Evolutionary conservation across 2,329 filamentous ascomycete genomes (phyloP).

Genomic region (Alternaria gansuensis): DNA sequence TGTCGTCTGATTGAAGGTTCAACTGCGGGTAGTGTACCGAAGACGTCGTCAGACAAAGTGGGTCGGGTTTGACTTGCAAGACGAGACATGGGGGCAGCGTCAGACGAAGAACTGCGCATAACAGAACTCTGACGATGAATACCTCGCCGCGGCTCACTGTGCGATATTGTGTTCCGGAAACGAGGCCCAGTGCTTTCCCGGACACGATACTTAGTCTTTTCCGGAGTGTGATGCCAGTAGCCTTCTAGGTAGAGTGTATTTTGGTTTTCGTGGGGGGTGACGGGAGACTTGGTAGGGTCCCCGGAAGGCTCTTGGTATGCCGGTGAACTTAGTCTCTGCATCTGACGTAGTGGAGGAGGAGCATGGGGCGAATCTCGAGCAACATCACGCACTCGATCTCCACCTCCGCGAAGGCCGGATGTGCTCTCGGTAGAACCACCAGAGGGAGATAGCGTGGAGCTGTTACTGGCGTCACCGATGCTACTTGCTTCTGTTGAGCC

Average conservation of each 20-base stretch:
- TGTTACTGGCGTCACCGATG: slow-evolving; percentile 13
- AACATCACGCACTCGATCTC: slow-evolving; percentile 17
- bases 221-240: slow-evolving; percentile 19
- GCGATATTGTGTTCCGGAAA: slow-evolving; percentile 11
- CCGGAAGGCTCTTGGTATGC: slow-evolving; percentile 8
- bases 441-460: slow-evolving; percentile 10
- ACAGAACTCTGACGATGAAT: slow-evolving; percentile 16
- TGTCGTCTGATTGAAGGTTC: slow-evolving; percentile 1
- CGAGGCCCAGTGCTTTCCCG: slow-evolving; percentile 6
- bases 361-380: slow-evolving; percentile 19
- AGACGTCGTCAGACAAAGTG: slow-evolving; percentile 28
- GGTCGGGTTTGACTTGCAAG: slow-evolving; percentile 7
- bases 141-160: slow-evolving; percentile 35
- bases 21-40: slow-evolving; percentile 19
- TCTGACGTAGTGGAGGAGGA: slow-evolving; percentile 33
- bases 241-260: slow-evolving; percentile 19
- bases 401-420: slow-evolving; percentile 29
- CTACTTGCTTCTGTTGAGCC: slow-evolving; percentile 20
- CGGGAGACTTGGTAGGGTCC: slow-evolving; percentile 10
- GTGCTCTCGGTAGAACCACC: slow-evolving; percentile 22
- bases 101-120: slow-evolving; percentile 39
- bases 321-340: slow-evolving; percentile 26
- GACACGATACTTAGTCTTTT: slow-evolving; percentile 6
- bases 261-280: not conserved
- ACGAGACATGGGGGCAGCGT: slow-evolving; percentile 26